Evolutionary conservation across 2,329 filamentous ascomycete genomes (phyloP).

Genomic region (Seiridium unicorne): DNA sequence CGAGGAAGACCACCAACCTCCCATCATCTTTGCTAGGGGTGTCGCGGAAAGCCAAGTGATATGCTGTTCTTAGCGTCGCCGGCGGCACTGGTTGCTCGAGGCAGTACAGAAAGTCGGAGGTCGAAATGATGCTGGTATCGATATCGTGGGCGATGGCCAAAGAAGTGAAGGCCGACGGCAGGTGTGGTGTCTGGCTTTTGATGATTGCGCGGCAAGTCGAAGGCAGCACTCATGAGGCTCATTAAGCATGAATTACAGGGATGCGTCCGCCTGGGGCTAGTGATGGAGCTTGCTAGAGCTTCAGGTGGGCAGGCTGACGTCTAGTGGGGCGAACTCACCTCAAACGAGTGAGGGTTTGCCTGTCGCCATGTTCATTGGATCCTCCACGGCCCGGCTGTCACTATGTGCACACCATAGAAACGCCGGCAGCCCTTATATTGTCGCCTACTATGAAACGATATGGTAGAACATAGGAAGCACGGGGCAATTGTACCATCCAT

Average conservation of each 20-base stretch:
- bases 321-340: not conserved
- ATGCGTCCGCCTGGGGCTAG: constrained; percentile 1
- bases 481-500: no score
- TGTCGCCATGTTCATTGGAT: no score
- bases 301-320: not conserved
- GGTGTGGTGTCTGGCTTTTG: not conserved
- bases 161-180: not conserved
- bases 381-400: no score
- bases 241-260: constrained; percentile 1
- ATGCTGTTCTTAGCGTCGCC: not conserved
- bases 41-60: not conserved
- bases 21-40: constrained; percentile 50
- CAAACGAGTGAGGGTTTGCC: not conserved
- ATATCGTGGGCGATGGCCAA: not conserved
- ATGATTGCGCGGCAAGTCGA: constrained; percentile 5
- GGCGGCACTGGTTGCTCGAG: no score
- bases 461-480: no score
- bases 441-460: no score
- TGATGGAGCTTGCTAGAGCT: constrained; percentile 1
- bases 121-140: no score
- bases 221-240: constrained; percentile 6
- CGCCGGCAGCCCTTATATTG: no score
- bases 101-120: no score
- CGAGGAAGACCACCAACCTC: constrained; percentile 96
- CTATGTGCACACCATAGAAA: no score